Evolutionary conservation across 2,329 filamentous ascomycete genomes (phyloP).

Genomic region (Zymoseptoria brevis): DNA sequence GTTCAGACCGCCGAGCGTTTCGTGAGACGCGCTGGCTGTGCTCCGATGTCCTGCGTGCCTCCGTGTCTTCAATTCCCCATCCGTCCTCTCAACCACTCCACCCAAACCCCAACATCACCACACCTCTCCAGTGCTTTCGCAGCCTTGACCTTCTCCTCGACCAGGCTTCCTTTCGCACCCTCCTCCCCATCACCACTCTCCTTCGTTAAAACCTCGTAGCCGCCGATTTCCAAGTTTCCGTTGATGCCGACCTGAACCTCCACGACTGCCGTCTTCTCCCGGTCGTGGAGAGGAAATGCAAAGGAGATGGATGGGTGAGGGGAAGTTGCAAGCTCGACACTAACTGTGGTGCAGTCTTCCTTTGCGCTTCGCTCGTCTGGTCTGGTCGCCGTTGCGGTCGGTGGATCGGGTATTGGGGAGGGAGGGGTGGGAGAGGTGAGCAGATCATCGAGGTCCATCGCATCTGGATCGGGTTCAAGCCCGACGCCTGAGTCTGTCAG

Average conservation of each 20-base stretch:
- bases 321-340: constrained; percentile 27
- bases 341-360: constrained; percentile 17
- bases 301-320: constrained; percentile 26
- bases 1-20: neutral
- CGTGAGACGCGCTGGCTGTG: neutral
- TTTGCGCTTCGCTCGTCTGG: neutral
- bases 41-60: neutral
- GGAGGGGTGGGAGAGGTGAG: neutral
- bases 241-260: constrained; percentile 13
- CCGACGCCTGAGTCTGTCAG: neutral
- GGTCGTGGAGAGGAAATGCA: constrained; percentile 37
- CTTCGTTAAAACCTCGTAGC: constrained; percentile 3
- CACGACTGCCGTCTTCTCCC: constrained; percentile 35
- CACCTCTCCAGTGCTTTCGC: constrained; percentile 39
- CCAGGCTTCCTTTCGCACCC: constrained; percentile 8
- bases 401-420: neutral
- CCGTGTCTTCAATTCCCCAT: neutral
- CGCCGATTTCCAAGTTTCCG: constrained; percentile 11
- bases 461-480: neutral
- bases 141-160: constrained; percentile 27
- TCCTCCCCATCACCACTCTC: constrained; percentile 3
- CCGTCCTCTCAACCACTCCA: constrained; percentile 38
- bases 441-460: constrained; percentile 2
- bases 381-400: neutral
- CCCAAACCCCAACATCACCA: constrained; percentile 45